Evolutionary conservation across 78 protist genomes (phyloP).

Genomic region (Bigelowiella natans): DNA sequence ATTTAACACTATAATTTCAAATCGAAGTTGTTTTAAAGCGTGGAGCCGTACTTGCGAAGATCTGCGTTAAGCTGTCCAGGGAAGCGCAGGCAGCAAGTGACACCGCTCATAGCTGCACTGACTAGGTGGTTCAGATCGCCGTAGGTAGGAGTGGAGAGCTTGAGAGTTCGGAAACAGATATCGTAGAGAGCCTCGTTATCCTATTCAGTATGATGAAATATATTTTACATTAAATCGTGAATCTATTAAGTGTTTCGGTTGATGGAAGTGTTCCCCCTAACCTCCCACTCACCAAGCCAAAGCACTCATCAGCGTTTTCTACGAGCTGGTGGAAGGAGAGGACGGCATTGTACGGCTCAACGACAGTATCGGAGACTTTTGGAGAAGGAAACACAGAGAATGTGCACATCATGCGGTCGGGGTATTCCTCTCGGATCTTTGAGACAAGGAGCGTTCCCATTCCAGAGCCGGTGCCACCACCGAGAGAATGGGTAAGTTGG

Average conservation of each 20-base stretch:
- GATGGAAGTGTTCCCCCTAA: no score
- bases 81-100: constrained; percentile 94
- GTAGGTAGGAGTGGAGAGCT: constrained; percentile 80
- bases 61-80: constrained; percentile 94
- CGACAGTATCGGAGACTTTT: constrained; percentile 91
- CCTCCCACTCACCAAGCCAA: no score
- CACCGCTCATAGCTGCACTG: constrained; percentile 82
- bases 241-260: no score
- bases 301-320: constrained; percentile 85
- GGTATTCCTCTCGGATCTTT: constrained; percentile 80
- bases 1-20: no score
- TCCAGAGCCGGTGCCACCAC: constrained; percentile 99
- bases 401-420: constrained; percentile 91
- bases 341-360: constrained; percentile 96
- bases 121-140: constrained; percentile 91
- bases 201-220: no score
- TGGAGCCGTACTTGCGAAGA: constrained; percentile 85
- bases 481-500: constrained; percentile 95
- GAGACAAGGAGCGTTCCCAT: constrained; percentile 56
- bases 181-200: constrained; percentile 90
- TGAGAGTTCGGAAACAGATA: constrained; percentile 28
- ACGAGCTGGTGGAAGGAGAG: constrained; percentile 92
- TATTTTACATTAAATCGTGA: no score
- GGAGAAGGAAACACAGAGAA: constrained; percentile 96
- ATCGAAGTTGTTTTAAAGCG: no score